Evolutionary conservation across 2,329 filamentous ascomycete genomes (phyloP), one percentile per base, ranked within the genome.

Genomic region (Pseudocercospora eumusae): DNA sequence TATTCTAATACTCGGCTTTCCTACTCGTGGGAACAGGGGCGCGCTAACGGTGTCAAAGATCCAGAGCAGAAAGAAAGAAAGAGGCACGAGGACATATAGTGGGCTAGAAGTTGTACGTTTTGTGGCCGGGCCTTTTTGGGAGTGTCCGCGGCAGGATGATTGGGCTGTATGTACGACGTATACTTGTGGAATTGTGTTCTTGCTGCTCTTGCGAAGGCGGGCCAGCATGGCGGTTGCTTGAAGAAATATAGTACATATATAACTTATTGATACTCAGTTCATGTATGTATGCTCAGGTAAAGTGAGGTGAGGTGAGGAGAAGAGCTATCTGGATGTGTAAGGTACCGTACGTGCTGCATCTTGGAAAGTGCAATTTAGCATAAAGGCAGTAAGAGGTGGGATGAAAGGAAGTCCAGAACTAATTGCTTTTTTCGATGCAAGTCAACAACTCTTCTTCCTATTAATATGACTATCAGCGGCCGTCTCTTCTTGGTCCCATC

Each of bases 401-500:
- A 36, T 15, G 13, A 1, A n/a, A n/a, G 4, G 33, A 36, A 36
- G 33, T 36, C 33, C 33, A 36, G 33, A n/a, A 36, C n/a, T 36
- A 36, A 36, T 36, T 15, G 15, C 33, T 15, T 36, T 1, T 36
- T 36, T 36, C 33, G 33, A 36, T 36, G 33, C 33, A 36, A 36
- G 33, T 36, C 33, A 36, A 36, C 33, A 36, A 36, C 33, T 36
- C 33, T 36, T 36, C 33, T 36, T 36, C 33, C 31, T 7, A 23
- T 50, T 27, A 50, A n/a, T 28, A 23, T 50, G 13, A 50, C 47
- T 50, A 50, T 50, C 47, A 50, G 23, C 47, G 47, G 57, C 57
- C 57, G 57, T 60, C 36, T 60, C 57, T 60, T 60, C 57, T 59
- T 59, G 50, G 25, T 47, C 53, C 57, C 57, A 60, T 60, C 57